These are phyloP conservation scores for Cryphonectria naterciae DNA, from an alignment of 2,329 filamentous ascomycete genomes.

Conservation along the genomic window DNA sequence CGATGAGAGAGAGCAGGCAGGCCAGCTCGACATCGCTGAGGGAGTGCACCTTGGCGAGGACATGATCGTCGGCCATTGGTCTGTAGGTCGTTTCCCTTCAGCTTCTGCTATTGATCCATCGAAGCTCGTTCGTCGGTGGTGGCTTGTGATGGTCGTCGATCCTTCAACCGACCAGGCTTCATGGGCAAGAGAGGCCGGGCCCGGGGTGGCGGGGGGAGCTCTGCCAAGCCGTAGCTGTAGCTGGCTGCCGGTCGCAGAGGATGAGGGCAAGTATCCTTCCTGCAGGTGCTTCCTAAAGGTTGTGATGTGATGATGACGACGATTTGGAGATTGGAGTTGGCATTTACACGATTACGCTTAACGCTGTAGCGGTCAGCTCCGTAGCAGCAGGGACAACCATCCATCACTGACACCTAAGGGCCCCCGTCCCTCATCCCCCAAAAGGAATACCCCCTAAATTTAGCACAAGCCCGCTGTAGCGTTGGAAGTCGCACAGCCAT, in stretches of 20 bases:
- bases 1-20: slow-evolving; percentile 77
- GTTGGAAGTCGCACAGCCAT: not conserved
- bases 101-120: slow-evolving; percentile 13
- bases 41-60: slow-evolving; percentile 72
- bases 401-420: not conserved
- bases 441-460: not conserved
- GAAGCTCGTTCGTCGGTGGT: not conserved
- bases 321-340: not conserved
- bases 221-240: not conserved
- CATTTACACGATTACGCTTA: not conserved
- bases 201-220: not conserved
- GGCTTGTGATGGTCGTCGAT: not conserved
- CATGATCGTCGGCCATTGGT: slow-evolving; percentile 63
- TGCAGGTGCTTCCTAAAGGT: not conserved
- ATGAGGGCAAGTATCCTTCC: not conserved
- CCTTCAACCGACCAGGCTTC: slow-evolving; percentile 1
- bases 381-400: not conserved
- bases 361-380: not conserved
- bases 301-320: not conserved
- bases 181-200: not conserved
- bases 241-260: not conserved
- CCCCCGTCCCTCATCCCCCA: not conserved
- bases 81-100: slow-evolving; percentile 18
- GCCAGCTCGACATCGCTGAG: slow-evolving; percentile 90
- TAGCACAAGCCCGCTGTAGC: not conserved